Evolutionary conservation across 345 rosid genomes (phyloP).

Genomic region (Eucalyptus lansdowneana): DNA sequence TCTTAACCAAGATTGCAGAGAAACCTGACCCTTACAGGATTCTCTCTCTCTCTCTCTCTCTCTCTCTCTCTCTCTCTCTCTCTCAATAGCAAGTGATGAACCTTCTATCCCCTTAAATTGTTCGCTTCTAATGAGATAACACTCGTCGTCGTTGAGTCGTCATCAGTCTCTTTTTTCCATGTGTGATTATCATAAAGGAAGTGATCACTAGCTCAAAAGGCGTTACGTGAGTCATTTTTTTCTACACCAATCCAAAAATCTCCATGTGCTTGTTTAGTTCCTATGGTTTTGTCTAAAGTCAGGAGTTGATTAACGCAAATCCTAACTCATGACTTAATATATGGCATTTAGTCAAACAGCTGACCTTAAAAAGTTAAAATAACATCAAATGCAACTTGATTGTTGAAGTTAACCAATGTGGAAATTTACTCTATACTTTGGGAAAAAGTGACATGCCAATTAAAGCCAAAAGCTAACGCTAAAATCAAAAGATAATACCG

Average conservation of each 20-base stretch:
- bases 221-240: neutral
- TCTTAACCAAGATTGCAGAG: neutral
- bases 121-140: no score
- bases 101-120: no score
- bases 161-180: no score
- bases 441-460: neutral
- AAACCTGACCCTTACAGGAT: neutral
- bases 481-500: neutral
- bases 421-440: neutral
- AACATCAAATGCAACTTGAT: neutral
- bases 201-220: neutral
- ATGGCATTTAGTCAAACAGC: neutral
- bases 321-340: neutral
- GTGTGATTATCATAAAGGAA: neutral
- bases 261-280: neutral
- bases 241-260: neutral
- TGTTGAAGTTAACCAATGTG: neutral
- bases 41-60: no score
- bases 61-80: neutral
- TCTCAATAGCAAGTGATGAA: neutral
- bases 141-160: no score
- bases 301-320: neutral
- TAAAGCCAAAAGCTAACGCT: neutral
- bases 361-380: neutral
- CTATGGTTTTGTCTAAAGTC: neutral